These are phyloP conservation scores for Parathielavia appendiculata DNA, from an alignment of 495 filamentous ascomycete genomes.

Conservation along the genomic window DNA sequence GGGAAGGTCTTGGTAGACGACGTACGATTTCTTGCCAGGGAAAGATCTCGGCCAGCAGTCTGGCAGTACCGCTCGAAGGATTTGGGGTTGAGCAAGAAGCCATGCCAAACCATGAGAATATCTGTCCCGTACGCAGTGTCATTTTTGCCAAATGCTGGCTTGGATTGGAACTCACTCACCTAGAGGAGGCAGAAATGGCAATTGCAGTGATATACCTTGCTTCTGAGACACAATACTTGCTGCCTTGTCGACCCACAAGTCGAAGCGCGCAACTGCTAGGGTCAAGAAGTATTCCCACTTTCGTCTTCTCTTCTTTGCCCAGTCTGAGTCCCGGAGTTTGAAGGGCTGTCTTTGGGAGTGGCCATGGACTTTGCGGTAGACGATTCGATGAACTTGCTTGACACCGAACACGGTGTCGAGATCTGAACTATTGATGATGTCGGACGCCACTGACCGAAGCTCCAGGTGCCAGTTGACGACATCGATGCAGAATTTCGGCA, in stretches of 20 bases:
- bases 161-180: too few relatives aligned
- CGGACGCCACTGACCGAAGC: background rate
- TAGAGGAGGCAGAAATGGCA: too few relatives aligned
- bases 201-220: too few relatives aligned
- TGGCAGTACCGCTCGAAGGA: too few relatives aligned
- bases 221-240: too few relatives aligned
- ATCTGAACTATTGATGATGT: constrained; percentile 15
- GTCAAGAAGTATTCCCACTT: constrained; percentile 3
- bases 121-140: constrained; percentile 36
- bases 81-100: constrained; percentile 66
- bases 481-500: too few relatives aligned
- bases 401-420: constrained; percentile 19
- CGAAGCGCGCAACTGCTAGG: constrained; percentile 4
- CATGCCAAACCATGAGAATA: constrained; percentile 74
- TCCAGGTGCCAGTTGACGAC: too few relatives aligned
- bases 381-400: background rate
- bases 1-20: too few relatives aligned
- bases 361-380: background rate
- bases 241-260: background rate
- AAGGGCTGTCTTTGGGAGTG: background rate
- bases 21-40: background rate
- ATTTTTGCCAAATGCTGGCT: too few relatives aligned
- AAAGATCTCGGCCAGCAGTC: background rate
- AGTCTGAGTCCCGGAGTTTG: constrained; percentile 14
- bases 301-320: background rate